Conservation (phyloP, 352 stramenopile genomes). For the Phytophthora citricola region DNA sequence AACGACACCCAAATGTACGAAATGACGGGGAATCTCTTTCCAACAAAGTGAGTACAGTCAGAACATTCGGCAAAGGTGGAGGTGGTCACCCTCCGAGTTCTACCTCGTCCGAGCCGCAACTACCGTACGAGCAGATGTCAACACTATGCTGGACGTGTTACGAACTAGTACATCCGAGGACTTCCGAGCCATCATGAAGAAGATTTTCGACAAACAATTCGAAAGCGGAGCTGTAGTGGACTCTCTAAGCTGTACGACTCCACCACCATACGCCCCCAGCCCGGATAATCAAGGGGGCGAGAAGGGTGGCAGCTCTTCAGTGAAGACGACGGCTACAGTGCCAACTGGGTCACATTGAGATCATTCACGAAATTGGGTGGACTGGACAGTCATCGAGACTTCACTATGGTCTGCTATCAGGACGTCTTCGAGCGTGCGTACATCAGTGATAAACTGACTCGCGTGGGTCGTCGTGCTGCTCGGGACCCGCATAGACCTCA, state of each 20-base stretch:
- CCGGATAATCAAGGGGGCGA: conserved; percentile 8
- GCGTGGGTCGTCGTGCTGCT: conserved; percentile 31
- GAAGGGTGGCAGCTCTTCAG: conserved; percentile 40
- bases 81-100: conserved; percentile 57
- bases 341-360: conserved; percentile 63
- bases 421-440: conserved; percentile 59
- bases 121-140: conserved; percentile 48
- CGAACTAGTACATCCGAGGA: conserved; percentile 42
- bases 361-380: conserved; percentile 39
- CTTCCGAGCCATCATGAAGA: conserved; percentile 55
- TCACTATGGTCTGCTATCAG: conserved; percentile 72
- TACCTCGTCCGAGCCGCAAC: conserved; percentile 66
- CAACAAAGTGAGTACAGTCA: conserved; percentile 39
- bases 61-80: conserved; percentile 43
- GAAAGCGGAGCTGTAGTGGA: conserved; percentile 53
- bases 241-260: conserved; percentile 52
- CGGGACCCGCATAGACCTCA: conserved; percentile 25
- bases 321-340: conserved; percentile 63
- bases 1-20: conserved; percentile 58
- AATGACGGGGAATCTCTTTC: conserved; percentile 56
- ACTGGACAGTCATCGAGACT: conserved; percentile 51
- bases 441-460: conserved; percentile 33
- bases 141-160: conserved; percentile 48
- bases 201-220: conserved; percentile 62
- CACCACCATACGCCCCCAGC: conserved; percentile 35